Percentiles rank a stretch among this genome's conserved stretches.
Conservation (phyloP, 1,139 yeast species). For the Saccharomyces hybrid region DNA sequence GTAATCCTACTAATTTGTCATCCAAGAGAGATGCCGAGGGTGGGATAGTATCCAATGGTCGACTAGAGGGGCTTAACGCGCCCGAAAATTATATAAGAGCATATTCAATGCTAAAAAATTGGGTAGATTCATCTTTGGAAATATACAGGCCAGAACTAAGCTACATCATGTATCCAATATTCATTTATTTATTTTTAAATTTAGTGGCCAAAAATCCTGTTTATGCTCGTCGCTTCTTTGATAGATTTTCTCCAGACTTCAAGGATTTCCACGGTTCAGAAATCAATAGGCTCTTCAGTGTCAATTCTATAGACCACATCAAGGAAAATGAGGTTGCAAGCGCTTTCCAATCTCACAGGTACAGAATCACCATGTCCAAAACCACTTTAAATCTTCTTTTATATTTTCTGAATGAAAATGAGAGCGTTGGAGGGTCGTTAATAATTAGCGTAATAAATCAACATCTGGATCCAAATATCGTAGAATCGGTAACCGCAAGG, state of each 20-base stretch:
- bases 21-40: slow-evolving; percentile 36
- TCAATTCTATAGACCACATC: slow-evolving; percentile 74
- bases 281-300: slow-evolving; percentile 59
- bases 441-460: slow-evolving; percentile 81
- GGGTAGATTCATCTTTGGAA: slow-evolving; percentile 91
- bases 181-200: slow-evolving; percentile 81
- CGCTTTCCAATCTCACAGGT: slow-evolving; percentile 65
- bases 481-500: slow-evolving; percentile 30
- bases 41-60: slow-evolving; percentile 29
- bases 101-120: slow-evolving; percentile 68
- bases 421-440: slow-evolving; percentile 85
- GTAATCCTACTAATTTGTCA: slow-evolving; percentile 35
- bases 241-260: slow-evolving; percentile 68
- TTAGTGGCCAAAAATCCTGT: slow-evolving; percentile 56
- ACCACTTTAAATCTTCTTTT: slow-evolving; percentile 79
- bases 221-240: slow-evolving; percentile 69
- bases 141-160: slow-evolving; percentile 85
- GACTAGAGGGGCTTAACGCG: slow-evolving; percentile 35
- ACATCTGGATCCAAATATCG: slow-evolving; percentile 60
- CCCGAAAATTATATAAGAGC: slow-evolving; percentile 73
- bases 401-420: slow-evolving; percentile 86
- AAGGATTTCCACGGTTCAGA: slow-evolving; percentile 72
- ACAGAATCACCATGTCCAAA: slow-evolving; percentile 67
- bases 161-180: slow-evolving; percentile 79
- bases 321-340: slow-evolving; percentile 75